Percentiles rank a stretch among this genome's conserved stretches.
These are phyloP conservation scores for Phymatotrichopsis omnivora DNA, from an alignment of 2,329 filamentous ascomycete genomes.

Conservation along the genomic window DNA sequence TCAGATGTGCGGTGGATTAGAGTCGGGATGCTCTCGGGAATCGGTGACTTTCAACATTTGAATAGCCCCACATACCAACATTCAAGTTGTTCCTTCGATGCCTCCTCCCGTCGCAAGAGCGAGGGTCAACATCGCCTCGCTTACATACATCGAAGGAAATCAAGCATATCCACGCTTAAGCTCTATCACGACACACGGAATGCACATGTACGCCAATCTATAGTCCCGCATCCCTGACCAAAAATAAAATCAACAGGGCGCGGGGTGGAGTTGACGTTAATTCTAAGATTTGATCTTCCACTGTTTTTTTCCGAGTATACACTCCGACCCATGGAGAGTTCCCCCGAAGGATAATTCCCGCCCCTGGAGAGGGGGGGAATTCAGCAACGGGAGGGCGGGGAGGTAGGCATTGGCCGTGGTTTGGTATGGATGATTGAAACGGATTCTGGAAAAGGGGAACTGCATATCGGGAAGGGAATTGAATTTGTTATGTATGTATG, in stretches of 20 bases:
- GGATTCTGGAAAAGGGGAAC: background rate
- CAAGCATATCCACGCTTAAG: background rate
- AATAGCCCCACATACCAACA: background rate
- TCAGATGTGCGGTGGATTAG: too few species aligned
- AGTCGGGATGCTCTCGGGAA: too few species aligned
- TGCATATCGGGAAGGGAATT: background rate
- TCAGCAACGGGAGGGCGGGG: slow-evolving; percentile 8
- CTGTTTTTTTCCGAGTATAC: slow-evolving; percentile 2
- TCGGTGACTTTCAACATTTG: background rate
- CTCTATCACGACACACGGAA: background rate
- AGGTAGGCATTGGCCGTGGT: slow-evolving; percentile 9
- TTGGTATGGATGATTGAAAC: background rate
- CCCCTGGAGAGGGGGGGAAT: slow-evolving; percentile 1
- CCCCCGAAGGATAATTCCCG: slow-evolving; percentile 9
- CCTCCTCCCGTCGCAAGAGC: slow-evolving; percentile 1
- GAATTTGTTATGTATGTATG: background rate
- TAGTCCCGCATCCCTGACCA: slow-evolving; percentile 7
- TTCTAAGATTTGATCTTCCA: slow-evolving; percentile 3
- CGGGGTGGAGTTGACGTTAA: slow-evolving; percentile 11
- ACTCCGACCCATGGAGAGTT: slow-evolving; percentile 3
- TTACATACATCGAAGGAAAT: background rate
- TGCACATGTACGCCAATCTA: slow-evolving; percentile 4
- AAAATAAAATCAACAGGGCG: slow-evolving; percentile 4
- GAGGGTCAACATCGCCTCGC: background rate
- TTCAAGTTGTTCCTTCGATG: background rate